Percentiles rank a stretch among this genome's conserved stretches.
Evolutionary conservation across 257 asterid species (phyloP).

Genomic region (Penstemon barbatus): DNA sequence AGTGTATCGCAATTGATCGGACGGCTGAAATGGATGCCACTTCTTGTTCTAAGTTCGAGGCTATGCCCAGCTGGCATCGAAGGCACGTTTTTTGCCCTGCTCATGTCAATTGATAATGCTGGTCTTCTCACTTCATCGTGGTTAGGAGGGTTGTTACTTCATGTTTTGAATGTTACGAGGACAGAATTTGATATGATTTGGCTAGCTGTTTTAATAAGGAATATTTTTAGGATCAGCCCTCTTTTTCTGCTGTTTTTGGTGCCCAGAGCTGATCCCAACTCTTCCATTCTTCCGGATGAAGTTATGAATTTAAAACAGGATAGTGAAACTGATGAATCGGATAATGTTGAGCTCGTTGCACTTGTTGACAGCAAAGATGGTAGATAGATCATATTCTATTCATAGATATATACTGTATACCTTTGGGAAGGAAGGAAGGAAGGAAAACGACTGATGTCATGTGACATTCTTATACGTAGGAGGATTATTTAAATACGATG

Average conservation of each 20-base stretch:
- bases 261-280: slow-evolving; percentile 62
- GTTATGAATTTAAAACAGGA: slow-evolving; percentile 35
- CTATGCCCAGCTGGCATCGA: slow-evolving; percentile 90
- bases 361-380: slow-evolving; percentile 49
- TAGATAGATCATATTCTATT: slow-evolving; percentile 28
- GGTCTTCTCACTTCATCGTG: slow-evolving; percentile 84
- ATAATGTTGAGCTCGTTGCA: slow-evolving; percentile 74
- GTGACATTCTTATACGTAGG: background rate
- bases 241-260: slow-evolving; percentile 61
- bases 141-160: slow-evolving; percentile 85
- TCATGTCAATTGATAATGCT: slow-evolving; percentile 85
- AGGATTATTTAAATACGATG: background rate
- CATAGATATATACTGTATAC: background rate
- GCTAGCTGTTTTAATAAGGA: slow-evolving; percentile 75
- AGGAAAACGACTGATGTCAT: too few species aligned
- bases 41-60: slow-evolving; percentile 80
- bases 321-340: slow-evolving; percentile 35
- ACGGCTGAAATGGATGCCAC: slow-evolving; percentile 95
- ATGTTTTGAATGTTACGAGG: slow-evolving; percentile 62
- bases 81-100: slow-evolving; percentile 89
- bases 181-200: slow-evolving; percentile 62
- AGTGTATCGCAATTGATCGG: slow-evolving; percentile 74
- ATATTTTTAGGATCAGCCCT: slow-evolving; percentile 59
- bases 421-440: background rate
- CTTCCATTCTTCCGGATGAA: slow-evolving; percentile 55